A percentile compares a stretch with the other conserved stretches of the same genome.
These are phyloP conservation scores for Carallia pectinifolia DNA, from an alignment of 345 rosid species.

Conservation along the genomic window DNA sequence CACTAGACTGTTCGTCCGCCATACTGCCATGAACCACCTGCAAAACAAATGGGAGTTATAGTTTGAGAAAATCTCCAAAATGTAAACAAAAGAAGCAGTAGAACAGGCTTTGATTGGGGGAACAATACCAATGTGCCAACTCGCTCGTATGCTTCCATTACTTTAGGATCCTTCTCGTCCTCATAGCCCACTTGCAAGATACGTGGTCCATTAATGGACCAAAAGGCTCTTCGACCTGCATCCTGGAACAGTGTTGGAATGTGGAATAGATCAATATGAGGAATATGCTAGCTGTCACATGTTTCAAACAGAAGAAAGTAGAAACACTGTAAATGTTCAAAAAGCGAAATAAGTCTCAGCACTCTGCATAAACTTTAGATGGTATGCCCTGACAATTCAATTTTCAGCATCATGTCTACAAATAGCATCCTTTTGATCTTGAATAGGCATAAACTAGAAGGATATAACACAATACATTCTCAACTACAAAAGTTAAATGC, in stretches of 20 bases:
- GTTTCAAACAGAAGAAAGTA: not conserved
- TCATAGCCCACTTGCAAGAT: constrained; percentile 84
- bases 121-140: constrained; percentile 74
- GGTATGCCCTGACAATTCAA: not conserved
- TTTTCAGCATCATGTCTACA: not conserved
- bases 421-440: not conserved
- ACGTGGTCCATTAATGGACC: constrained; percentile 85
- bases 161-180: constrained; percentile 84
- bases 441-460: not conserved
- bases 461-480: not conserved
- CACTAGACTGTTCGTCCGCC: constrained; percentile 36
- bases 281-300: not conserved
- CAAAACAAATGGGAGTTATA: not conserved
- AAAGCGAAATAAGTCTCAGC: too few relatives aligned
- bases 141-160: constrained; percentile 86
- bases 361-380: not conserved
- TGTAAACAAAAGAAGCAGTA: not conserved
- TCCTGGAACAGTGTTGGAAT: constrained; percentile 45
- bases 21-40: constrained; percentile 54
- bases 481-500: too few relatives aligned
- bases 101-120: not conserved
- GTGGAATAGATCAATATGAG: not conserved
- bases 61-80: not conserved
- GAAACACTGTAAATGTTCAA: too few relatives aligned
- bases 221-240: constrained; percentile 76